phyloP scores from a whole-genome alignment of 2,329 filamentous ascomycete species.

The Gaeumannomyces tritici region DNA sequence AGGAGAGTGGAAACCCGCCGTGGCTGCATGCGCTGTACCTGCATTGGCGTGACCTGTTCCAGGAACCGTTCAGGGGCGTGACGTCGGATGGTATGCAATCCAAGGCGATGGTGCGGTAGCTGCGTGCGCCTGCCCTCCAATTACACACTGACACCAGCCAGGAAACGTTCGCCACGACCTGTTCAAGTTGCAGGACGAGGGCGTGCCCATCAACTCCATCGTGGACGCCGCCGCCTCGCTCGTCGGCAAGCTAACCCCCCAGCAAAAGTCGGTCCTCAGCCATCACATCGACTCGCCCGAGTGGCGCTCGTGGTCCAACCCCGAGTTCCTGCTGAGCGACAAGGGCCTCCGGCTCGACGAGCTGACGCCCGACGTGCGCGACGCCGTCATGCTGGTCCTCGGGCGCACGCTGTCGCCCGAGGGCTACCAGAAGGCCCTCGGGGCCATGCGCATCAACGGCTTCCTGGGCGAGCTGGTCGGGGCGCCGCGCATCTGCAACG shows the following conservation, averaged over 20 bases:
- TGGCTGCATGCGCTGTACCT: conserved; percentile 55
- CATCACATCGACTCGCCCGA: conserved; percentile 61
- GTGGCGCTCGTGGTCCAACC: conserved; percentile 64
- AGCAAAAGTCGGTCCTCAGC: conserved; percentile 36
- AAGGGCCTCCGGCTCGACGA: conserved; percentile 66
- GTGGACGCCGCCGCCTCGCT: conserved; percentile 38
- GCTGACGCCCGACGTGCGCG: conserved; percentile 26
- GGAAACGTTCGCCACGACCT: conserved; percentile 41
- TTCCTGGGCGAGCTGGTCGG: conserved; percentile 62
- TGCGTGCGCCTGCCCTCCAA: neutral
- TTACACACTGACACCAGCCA: conserved; percentile 14
- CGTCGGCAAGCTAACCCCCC: conserved; percentile 29
- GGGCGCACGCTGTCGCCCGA: conserved; percentile 52
- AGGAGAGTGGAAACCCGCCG: conserved; percentile 47
- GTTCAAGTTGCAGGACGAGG: conserved; percentile 54
- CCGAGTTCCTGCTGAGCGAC: conserved; percentile 60
- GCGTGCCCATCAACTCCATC: conserved; percentile 48
- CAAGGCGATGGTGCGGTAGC: conserved; percentile 12
- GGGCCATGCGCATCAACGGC: conserved; percentile 65
- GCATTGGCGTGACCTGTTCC: conserved; percentile 47
- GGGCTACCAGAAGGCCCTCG: conserved; percentile 60
- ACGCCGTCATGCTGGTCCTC: conserved; percentile 45
- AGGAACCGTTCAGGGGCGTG: conserved; percentile 62
- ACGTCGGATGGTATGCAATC: conserved; percentile 49
- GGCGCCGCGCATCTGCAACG: conserved; percentile 56